Evolutionary conservation across 768 basidiomycete species (phyloP).

Genomic region (Lactarius vividus): DNA sequence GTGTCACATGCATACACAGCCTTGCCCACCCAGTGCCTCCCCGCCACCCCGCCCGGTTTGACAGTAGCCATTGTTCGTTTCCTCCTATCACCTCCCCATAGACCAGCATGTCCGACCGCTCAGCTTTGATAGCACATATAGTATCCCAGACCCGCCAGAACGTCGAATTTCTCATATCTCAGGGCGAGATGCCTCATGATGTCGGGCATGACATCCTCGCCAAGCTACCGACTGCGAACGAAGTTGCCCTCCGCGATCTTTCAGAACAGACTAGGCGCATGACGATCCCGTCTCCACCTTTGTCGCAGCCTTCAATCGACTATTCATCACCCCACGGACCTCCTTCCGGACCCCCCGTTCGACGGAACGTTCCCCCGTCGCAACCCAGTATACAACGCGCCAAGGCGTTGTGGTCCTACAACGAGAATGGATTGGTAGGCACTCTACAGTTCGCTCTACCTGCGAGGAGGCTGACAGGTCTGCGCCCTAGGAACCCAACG

Average conservation of each 20-base stretch:
- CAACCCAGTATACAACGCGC: constrained; percentile 37
- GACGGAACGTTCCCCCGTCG: constrained; percentile 27
- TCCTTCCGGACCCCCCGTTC: constrained; percentile 22
- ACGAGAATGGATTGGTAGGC: constrained; percentile 52
- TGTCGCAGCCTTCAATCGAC: constrained; percentile 5
- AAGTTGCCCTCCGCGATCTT: constrained; percentile 27
- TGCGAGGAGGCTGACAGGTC: constrained; percentile 6
- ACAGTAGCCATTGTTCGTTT: not conserved
- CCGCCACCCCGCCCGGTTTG: not conserved
- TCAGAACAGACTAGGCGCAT: constrained; percentile 28
- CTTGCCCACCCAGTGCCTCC: too few species aligned
- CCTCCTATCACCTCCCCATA: not conserved
- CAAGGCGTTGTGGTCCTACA: constrained; percentile 65
- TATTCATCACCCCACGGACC: constrained; percentile 8
- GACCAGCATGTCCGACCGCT: constrained; percentile 24
- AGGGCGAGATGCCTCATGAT: constrained; percentile 41
- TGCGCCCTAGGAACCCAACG: constrained; percentile 63
- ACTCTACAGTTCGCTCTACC: not conserved
- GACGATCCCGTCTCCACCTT: constrained; percentile 18
- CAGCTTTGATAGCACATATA: constrained; percentile 56
- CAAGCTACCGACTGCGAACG: constrained; percentile 36
- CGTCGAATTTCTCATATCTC: constrained; percentile 44
- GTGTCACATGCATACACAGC: not conserved
- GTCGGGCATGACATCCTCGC: constrained; percentile 42
- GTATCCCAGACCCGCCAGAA: constrained; percentile 48